phyloP scores from a whole-genome alignment of 1,284 basidiomycete species.

The Tilletia walkeri region DNA sequence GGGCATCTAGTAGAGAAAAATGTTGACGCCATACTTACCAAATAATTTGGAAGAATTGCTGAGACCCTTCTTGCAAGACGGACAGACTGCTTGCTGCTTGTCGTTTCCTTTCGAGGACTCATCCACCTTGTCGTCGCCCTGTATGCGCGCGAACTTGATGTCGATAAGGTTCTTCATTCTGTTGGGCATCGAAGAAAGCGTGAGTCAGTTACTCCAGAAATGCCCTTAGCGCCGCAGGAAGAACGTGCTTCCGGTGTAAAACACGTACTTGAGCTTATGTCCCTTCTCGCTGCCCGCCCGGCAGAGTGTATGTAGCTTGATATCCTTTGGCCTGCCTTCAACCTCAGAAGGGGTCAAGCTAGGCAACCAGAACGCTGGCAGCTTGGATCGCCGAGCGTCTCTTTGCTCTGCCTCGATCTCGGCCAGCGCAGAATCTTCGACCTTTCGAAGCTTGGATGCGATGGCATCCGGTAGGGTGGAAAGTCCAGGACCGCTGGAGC shows the following conservation, averaged over 20 bases:
- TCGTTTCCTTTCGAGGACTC: not conserved
- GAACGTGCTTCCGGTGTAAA: not conserved
- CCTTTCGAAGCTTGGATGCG: constrained; percentile 57
- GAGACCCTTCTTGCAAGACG: constrained; percentile 74
- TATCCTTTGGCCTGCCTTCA: constrained; percentile 63
- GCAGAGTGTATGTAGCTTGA: constrained; percentile 79
- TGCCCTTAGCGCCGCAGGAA: not conserved
- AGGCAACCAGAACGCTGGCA: constrained; percentile 81
- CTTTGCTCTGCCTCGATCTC: constrained; percentile 75
- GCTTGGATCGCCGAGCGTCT: constrained; percentile 75
- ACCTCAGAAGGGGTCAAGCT: constrained; percentile 26
- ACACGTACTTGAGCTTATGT: constrained; percentile 17
- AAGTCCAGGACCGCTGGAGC: not conserved
- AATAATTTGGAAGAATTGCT: constrained; percentile 13
- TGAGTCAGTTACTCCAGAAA: not conserved
- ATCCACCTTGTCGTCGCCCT: not conserved
- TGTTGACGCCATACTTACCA: constrained; percentile 1
- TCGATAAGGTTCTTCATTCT: constrained; percentile 74
- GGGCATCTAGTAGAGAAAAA: too few species aligned
- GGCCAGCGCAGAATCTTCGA: constrained; percentile 76
- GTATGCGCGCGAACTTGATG: constrained; percentile 64
- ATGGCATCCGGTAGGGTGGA: constrained; percentile 1
- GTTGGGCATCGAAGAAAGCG: constrained; percentile 14
- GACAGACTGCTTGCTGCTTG: constrained; percentile 18
- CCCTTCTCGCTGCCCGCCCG: constrained; percentile 62